Evolutionary conservation across 2,329 filamentous ascomycete genomes (phyloP), one percentile per base, ranked within the genome.

Genomic region (Cytospora paraplurivora): DNA sequence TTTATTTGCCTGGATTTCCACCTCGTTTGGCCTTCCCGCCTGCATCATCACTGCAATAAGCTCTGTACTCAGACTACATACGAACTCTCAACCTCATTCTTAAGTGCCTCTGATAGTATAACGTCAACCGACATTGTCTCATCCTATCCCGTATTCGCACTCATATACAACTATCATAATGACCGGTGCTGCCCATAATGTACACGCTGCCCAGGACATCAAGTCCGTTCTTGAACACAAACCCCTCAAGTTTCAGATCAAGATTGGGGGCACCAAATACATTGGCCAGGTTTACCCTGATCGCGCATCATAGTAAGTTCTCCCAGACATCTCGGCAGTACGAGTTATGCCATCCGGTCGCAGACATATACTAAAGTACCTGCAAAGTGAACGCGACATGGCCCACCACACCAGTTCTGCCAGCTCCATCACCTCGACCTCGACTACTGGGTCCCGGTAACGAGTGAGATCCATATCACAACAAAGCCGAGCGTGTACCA

Each of bases 211-310:
- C 8, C 62, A 62, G 58, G 61, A 68, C 56, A 65, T 69, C 65
- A 68, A 68, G 64, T 61, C 41, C 64, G 66, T 77, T 33, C 76
- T 78, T 56, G 72, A 78, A 56, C 74, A 75, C 71, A 73, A 67
- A 64, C 78, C 75, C 65, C 77, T 81, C 74, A 75, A 76, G 71
- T 81, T 81, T 73, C 68, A 76, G 56, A 77, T 81, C 74, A 77
- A 77, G 74, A 76, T 79, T 59, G 79, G 78, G 58, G 74, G 66
- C 53, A 68, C 69, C 58, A 70, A 68, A 59, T 74, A 74, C 67
- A 68, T 71, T 59, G 81, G 78, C 70, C 74, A 75, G 17, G 71
- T 81, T 13, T 77, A 67, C 50, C 12, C 79, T 66, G 78, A 81
- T 69, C 79, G 79, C 62, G 62, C 69, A 65, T 44, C 71, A 32